Base-by-base conservation (phyloP, 805 yeast species). In the Candida coquimbonensis region DNA sequence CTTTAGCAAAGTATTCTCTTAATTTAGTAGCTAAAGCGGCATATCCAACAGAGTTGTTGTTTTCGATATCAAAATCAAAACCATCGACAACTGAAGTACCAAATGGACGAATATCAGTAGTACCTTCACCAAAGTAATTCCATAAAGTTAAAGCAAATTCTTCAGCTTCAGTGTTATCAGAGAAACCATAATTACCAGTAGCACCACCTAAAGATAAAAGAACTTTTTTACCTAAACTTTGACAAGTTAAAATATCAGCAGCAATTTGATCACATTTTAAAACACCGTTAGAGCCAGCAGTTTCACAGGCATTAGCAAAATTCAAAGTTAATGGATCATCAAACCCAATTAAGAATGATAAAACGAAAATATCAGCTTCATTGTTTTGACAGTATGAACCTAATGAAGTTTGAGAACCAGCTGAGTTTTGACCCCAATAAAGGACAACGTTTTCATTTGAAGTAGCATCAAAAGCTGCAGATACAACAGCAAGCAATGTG, bases 51-150 rank as follows among this genome's bases (percentile, higher is more conserved):
- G 72, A 68, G 46, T 70, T 59, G 53, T 73, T 72, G 64, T 77
- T 75, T 66, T 91, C 98, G 56, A 88, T 81, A 64, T 91, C 98
- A 51, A 90, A 81, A 63, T 91, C 98, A 59, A 90, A 90, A 17
- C 98, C 98, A 64, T 91, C 97, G 44, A 91, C 72, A 27, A 85
- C 65, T 5, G 96, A 69, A 53, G 74, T 78, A 74, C 88, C 55
- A 61, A 88, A 87, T 52, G 83, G 75, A 59, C 77, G 77, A 53
- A 82, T 79, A 29, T 74, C 70, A 36, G 70, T 55, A 7, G 76
- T 53, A 32, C 87, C 88, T 48, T 71, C 78, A 50, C 81, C 83
- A 56, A 85, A 78, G 43, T 77, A 77, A 51, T 79, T 67, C 77
- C 86, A 83, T 38, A 82, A 61, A 38, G 80, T 67, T 27, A 66